A percentile compares a stretch with the other conserved stretches of the same genome.
These are phyloP conservation scores for Thymus mandschuricus DNA, from an alignment of 257 asterid species.

Conservation along the genomic window DNA sequence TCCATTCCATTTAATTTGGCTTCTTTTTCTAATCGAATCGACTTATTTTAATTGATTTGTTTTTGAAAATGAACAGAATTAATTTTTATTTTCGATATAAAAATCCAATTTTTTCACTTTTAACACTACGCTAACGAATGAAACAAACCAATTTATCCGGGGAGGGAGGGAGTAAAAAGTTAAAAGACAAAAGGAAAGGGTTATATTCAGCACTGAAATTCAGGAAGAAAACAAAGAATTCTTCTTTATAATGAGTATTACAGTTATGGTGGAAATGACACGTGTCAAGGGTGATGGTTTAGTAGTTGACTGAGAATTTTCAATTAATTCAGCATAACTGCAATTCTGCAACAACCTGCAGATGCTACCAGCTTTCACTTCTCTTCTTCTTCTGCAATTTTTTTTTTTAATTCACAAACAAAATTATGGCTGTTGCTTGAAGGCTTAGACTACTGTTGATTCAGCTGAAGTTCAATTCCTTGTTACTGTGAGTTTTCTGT, in stretches of 20 bases:
- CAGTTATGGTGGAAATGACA: conserved; percentile 25
- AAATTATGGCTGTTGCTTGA: conserved; percentile 19
- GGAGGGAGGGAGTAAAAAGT: neutral
- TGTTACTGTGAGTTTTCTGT: neutral
- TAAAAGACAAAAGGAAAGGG: conserved; percentile 23
- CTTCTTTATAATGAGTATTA: neutral
- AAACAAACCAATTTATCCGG: no score
- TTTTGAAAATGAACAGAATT: no score
- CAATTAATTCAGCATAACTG: neutral
- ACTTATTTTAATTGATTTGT: no score
- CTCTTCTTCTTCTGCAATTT: conserved; percentile 12
- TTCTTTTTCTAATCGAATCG: no score
- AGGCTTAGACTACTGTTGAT: conserved; percentile 22
- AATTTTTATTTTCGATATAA: no score
- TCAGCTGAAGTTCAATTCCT: conserved; percentile 17
- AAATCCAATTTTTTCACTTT: no score
- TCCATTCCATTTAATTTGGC: no score
- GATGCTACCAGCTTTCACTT: conserved; percentile 36
- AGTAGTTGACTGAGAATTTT: conserved; percentile 50
- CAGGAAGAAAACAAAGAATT: conserved; percentile 25
- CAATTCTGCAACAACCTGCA: conserved; percentile 37
- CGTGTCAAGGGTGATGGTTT: conserved; percentile 57
- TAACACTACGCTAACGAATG: no score
- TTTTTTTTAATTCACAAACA: neutral
- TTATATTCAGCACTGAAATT: conserved; percentile 40